Conservation (phyloP, 495 filamentous ascomycete species). For the Platismatia glauca region DNA sequence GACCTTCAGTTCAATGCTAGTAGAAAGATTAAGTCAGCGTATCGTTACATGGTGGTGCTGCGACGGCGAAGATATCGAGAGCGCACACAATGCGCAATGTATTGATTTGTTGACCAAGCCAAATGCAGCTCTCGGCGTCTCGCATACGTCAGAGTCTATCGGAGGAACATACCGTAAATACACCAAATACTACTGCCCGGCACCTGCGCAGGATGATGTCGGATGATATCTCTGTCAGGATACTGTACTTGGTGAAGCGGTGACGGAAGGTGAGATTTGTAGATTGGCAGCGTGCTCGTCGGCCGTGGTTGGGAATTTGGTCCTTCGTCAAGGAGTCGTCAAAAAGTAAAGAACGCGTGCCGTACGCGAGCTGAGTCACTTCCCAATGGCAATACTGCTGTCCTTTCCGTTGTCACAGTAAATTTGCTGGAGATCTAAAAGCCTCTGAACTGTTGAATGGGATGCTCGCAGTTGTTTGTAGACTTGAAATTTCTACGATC, state of each 20-base stretch:
- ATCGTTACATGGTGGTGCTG: background rate
- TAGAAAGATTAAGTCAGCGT: background rate
- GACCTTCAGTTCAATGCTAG: constrained; percentile 1
- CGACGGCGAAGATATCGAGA: background rate
- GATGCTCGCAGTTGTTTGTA: background rate
- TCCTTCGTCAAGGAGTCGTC: constrained; percentile 14
- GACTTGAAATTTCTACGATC: background rate
- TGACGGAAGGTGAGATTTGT: constrained; percentile 1
- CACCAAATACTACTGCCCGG: background rate
- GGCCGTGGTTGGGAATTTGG: constrained; percentile 16
- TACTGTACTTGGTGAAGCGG: constrained; percentile 3
- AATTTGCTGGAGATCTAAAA: background rate
- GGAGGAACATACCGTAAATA: constrained; percentile 19
- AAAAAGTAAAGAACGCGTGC: constrained; percentile 23
- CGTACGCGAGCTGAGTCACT: constrained; percentile 13
- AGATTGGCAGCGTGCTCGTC: background rate
- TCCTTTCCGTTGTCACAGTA: background rate
- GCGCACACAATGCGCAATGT: constrained; percentile 5
- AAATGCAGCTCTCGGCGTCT: constrained; percentile 2
- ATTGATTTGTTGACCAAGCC: constrained; percentile 5
- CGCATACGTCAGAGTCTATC: constrained; percentile 22
- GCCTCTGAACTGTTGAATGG: background rate
- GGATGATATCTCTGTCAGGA: background rate
- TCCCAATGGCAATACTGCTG: background rate
- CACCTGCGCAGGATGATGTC: constrained; percentile 1